Conservation (phyloP, 495 filamentous ascomycete species). For the Trichocladium antarcticum region DNA sequence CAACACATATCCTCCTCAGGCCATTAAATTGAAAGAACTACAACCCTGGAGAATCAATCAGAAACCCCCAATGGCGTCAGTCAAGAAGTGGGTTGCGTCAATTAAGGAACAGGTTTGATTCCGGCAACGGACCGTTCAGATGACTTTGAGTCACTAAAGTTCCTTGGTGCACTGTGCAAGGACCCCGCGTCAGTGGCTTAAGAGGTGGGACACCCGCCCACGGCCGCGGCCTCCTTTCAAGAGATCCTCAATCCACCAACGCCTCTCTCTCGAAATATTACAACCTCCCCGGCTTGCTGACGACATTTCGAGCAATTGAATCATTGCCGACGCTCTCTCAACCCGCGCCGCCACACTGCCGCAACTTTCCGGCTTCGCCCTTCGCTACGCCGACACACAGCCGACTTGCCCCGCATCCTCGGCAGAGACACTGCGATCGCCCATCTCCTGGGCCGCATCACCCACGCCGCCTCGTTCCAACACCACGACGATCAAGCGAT, state of each 20-base stretch:
- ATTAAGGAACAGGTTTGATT: constrained; percentile 6
- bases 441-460: no score
- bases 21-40: no score
- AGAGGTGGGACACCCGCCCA: neutral
- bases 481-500: neutral
- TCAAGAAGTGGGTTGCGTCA: constrained; percentile 19
- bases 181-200: constrained; percentile 5
- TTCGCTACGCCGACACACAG: neutral
- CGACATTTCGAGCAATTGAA: neutral
- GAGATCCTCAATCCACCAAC: neutral
- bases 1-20: neutral
- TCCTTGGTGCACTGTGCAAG: neutral
- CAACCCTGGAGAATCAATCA: neutral
- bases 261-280: neutral
- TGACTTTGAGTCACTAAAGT: neutral
- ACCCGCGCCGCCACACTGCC: neutral
- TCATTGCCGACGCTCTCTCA: neutral
- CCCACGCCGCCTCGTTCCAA: no score
- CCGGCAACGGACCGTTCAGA: constrained; percentile 2
- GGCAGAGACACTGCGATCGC: no score
- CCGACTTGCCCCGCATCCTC: neutral
- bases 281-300: neutral
- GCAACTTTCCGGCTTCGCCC: neutral
- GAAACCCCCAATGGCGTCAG: constrained; percentile 9
- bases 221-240: neutral